Evolutionary conservation across 441 rosid genomes (phyloP), one percentile per base, ranked within the genome.

Genomic region (Euphorbia celastroides): DNA sequence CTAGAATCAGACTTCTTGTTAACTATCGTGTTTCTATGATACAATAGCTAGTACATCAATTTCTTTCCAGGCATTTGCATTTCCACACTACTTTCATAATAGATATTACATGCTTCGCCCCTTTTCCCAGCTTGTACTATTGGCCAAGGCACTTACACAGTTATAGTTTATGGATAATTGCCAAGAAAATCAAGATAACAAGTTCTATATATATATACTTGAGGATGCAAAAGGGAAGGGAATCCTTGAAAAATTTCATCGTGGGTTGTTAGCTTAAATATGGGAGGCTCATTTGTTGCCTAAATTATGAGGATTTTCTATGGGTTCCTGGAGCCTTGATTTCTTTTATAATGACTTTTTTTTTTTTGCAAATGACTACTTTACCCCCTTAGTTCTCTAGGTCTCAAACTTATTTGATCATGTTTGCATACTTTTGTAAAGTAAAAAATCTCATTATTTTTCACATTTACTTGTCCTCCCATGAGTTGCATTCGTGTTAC

Each of bases 1-100:
- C 52, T 68, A 23, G 58, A 60, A 50, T 67, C 23, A 25, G 19
- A 10, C 46, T 3, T 67, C 28, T 27, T n/a, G 46, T 52, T 26
- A 14, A 66, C 52, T 31, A 67, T 5, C 6, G 7, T 57, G 26
- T 59, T 68, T 32, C 41, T 31, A n/a, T n/a, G n/a, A n/a, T n/a
- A n/a, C n/a, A n/a, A n/a, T n/a, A n/a, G n/a, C n/a, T n/a, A n/a
- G n/a, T n/a, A n/a, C n/a, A n/a, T n/a, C n/a, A n/a, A n/a, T n/a
- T n/a, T n/a, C n/a, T n/a, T n/a, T n/a, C 28, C 44, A 46, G 57
- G 44, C 17, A 57, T 26, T 56, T 66, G 25, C 26, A 7, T 27
- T 58, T 68, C 16, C 8, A 12, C 28, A 54, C 42, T 2, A 42
- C 48, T 42, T 42, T 42, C 5, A 42, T 34, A 34, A n/a, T n/a